Evolutionary conservation across 495 filamentous ascomycete species (phyloP).

Genomic region (Diplogelasinospora grovesii): DNA sequence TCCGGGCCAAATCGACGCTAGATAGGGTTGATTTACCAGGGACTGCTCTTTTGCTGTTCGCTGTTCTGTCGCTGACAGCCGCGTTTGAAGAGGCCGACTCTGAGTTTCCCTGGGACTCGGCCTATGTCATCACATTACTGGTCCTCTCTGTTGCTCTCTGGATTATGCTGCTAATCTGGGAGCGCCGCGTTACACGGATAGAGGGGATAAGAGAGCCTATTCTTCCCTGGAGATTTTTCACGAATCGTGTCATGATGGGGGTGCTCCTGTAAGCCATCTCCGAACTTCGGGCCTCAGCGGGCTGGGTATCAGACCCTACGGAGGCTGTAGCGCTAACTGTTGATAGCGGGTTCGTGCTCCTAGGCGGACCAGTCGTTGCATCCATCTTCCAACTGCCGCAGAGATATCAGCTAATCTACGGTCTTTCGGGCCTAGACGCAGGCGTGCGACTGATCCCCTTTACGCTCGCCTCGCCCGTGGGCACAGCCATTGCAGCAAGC

Average conservation of each 20-base stretch:
- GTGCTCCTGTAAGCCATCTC: slow-evolving; percentile 9
- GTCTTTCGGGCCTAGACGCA: slow-evolving; percentile 25
- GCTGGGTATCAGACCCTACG: too few species aligned
- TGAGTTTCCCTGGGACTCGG: slow-evolving; percentile 20
- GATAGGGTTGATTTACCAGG: slow-evolving; percentile 13
- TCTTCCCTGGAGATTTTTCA: slow-evolving; percentile 15
- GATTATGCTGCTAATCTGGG: background rate
- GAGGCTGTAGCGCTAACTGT: slow-evolving; percentile 10
- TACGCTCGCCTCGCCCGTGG: slow-evolving; percentile 24
- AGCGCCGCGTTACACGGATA: slow-evolving; percentile 3
- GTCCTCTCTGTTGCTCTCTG: background rate
- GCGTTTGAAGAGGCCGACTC: slow-evolving; percentile 25
- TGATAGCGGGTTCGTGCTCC: slow-evolving; percentile 1
- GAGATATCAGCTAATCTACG: slow-evolving; percentile 40
- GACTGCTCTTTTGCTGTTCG: slow-evolving; percentile 12
- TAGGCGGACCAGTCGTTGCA: slow-evolving; percentile 15
- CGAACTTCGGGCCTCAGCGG: too few species aligned
- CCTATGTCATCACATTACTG: slow-evolving; percentile 16
- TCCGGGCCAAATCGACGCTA: slow-evolving; percentile 8
- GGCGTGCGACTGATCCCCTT: slow-evolving; percentile 25
- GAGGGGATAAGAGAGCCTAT: slow-evolving; percentile 9
- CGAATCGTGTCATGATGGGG: slow-evolving; percentile 8
- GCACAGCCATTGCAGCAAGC: slow-evolving; percentile 23
- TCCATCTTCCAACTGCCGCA: slow-evolving; percentile 41
- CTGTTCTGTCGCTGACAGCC: slow-evolving; percentile 13